Evolutionary conservation across 345 rosid genomes (phyloP).

Genomic region (Pistacia vera): DNA sequence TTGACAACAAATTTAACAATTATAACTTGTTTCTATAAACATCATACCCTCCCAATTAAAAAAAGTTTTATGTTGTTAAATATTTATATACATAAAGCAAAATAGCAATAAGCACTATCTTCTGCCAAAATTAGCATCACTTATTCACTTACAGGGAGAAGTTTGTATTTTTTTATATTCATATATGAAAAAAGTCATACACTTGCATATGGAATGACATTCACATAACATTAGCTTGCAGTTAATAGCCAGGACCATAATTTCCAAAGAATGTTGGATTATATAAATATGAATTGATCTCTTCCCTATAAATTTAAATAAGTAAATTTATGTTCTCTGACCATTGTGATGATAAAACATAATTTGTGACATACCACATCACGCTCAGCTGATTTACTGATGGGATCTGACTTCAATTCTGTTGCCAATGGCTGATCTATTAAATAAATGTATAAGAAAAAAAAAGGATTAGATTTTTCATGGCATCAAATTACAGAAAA

Average conservation of each 20-base stretch:
- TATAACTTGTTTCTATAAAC: background rate
- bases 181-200: background rate
- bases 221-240: background rate
- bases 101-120: background rate
- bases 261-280: background rate
- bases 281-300: background rate
- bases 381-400: conserved; percentile 24
- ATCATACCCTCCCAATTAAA: background rate
- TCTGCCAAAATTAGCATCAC: background rate
- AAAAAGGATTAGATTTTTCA: conserved; percentile 1
- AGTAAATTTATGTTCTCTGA: background rate
- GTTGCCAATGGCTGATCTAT: conserved; percentile 29
- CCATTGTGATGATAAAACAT: background rate
- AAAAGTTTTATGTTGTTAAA: background rate
- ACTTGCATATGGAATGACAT: background rate
- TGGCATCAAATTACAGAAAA: background rate
- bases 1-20: background rate
- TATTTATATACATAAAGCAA: background rate
- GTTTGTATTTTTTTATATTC: background rate
- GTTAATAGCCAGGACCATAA: background rate
- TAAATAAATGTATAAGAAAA: background rate
- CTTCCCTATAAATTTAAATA: background rate
- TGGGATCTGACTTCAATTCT: conserved; percentile 30
- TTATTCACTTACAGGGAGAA: background rate
- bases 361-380: conserved; percentile 31